phyloP scores from a whole-genome alignment of 2,329 filamentous ascomycete genomes.

The Pyricularia grisea region DNA sequence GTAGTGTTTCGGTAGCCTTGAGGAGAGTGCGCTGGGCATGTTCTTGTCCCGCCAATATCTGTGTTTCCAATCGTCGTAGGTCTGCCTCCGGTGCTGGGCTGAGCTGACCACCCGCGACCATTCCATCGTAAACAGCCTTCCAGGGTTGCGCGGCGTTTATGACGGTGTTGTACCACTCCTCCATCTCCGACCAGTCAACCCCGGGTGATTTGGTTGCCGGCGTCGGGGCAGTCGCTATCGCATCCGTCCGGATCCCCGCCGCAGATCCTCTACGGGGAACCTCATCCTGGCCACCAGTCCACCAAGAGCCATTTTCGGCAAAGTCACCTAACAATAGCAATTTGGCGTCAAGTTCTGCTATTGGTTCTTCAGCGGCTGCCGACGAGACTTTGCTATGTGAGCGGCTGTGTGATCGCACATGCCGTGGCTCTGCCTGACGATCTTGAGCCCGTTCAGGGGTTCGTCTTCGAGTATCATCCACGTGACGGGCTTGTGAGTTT shows the following conservation, averaged over 20 bases:
- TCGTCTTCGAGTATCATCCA: neutral
- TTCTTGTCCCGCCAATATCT: constrained; percentile 48
- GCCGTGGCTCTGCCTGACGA: neutral
- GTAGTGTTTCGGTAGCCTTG: constrained; percentile 67
- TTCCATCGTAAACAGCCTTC: constrained; percentile 48
- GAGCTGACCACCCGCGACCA: constrained; percentile 28
- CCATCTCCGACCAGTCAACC: constrained; percentile 65
- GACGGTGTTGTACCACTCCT: constrained; percentile 65
- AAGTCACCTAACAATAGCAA: constrained; percentile 64
- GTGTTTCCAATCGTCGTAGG: constrained; percentile 34
- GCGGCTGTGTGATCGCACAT: neutral
- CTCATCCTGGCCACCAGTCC: constrained; percentile 53
- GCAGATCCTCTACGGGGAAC: constrained; percentile 8
- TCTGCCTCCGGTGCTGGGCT: constrained; percentile 21
- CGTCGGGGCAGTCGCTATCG: constrained; percentile 30
- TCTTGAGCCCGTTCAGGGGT: neutral
- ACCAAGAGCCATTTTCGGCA: constrained; percentile 76
- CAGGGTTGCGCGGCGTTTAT: constrained; percentile 60
- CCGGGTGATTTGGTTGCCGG: constrained; percentile 31
- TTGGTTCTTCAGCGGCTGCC: constrained; percentile 26
- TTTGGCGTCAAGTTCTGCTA: constrained; percentile 64
- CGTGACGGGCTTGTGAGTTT: neutral
- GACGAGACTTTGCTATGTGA: constrained; percentile 19
- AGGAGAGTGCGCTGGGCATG: constrained; percentile 63
- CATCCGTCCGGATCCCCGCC: constrained; percentile 18